Base-by-base conservation (phyloP, 805 yeast species). In the Tetrapisispora pingtungensis region DNA sequence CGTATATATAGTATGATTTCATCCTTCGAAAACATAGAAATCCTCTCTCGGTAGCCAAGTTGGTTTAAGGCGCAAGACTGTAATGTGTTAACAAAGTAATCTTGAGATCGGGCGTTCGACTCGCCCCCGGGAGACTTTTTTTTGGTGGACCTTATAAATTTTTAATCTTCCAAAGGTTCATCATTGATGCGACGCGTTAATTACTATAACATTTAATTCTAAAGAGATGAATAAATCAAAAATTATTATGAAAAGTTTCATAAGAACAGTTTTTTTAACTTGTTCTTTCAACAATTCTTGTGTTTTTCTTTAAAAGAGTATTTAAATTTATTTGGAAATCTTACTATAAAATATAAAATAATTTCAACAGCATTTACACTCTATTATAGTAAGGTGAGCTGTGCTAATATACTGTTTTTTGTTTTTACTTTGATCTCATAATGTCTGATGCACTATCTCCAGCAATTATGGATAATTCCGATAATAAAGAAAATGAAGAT, bases 1-100 rank as follows among this genome's bases (percentile, higher is more conserved):
- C n/a, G n/a, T n/a, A n/a, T n/a, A n/a, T n/a, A n/a, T n/a, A n/a
- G n/a, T n/a, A n/a, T n/a, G n/a, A n/a, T n/a, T n/a, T n/a, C 28
- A 26, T 26, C 28, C 28, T 12, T 7, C 7, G 12, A 28, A 4
- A 12, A 10, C 32, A 5, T 7, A 28, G 15, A 19, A 34, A 34
- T 14, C n/a, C 3, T 28, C 63, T 58, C 63, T 56, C 56, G 63
- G 63, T 59, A 50, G 63, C 63, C 62, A 59, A 57, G 62, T 59
- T 57, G 63, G 63, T 59, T 55, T 56, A 57, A 56, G 63, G 63
- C 63, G 62, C 61, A 56, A 59, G 62, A 57, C 63, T 59, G 63
- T 59, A 59, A 59, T 56, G 51, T 57, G 47, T 43, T 42, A 36
- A 50, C 45, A 34, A 54, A 44, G 63, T 46, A 46, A 59, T 59